phyloP scores from a whole-genome alignment of 2,329 filamentous ascomycete species.

The Penicillium thymicola region DNA sequence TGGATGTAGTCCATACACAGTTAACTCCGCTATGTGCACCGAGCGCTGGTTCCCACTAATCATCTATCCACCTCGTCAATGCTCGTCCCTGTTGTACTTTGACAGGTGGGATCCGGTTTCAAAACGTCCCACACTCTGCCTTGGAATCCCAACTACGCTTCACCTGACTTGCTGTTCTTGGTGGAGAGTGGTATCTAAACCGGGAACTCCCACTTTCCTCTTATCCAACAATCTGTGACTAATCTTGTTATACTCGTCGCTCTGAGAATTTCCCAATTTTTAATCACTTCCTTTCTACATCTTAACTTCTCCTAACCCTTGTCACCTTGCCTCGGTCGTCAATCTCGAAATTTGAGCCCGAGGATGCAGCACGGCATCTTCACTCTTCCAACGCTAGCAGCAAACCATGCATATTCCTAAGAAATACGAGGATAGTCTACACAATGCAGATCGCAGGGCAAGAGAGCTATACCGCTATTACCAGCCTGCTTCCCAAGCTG shows the following conservation, averaged over 20 bases:
- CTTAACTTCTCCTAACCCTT: not conserved
- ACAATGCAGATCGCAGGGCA: slow-evolving; percentile 32
- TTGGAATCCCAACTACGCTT: not conserved
- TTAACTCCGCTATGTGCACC: slow-evolving; percentile 8
- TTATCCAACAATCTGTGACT: slow-evolving; percentile 3
- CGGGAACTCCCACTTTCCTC: slow-evolving; percentile 9
- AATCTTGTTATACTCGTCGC: too few relatives aligned
- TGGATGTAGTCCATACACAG: not conserved
- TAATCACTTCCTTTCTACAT: not conserved
- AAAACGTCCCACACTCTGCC: not conserved
- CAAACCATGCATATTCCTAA: slow-evolving; percentile 16
- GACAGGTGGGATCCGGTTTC: slow-evolving; percentile 8
- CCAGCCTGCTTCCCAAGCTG: slow-evolving; percentile 23
- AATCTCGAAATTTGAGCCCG: not conserved
- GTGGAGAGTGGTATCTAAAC: slow-evolving; percentile 3
- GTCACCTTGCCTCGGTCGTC: not conserved
- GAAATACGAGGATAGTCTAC: slow-evolving; percentile 14
- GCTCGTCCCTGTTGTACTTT: slow-evolving; percentile 12
- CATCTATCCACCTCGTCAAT: slow-evolving; percentile 4
- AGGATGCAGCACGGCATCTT: slow-evolving; percentile 16
- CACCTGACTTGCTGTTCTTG: slow-evolving; percentile 5
- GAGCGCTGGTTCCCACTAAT: slow-evolving; percentile 9
- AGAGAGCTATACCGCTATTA: slow-evolving; percentile 43
- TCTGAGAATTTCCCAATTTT: not conserved
- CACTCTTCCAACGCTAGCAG: not conserved